Evolutionary conservation across 2,329 filamentous ascomycete species (phyloP).

Genomic region (Cucurbitaria berberidis): DNA sequence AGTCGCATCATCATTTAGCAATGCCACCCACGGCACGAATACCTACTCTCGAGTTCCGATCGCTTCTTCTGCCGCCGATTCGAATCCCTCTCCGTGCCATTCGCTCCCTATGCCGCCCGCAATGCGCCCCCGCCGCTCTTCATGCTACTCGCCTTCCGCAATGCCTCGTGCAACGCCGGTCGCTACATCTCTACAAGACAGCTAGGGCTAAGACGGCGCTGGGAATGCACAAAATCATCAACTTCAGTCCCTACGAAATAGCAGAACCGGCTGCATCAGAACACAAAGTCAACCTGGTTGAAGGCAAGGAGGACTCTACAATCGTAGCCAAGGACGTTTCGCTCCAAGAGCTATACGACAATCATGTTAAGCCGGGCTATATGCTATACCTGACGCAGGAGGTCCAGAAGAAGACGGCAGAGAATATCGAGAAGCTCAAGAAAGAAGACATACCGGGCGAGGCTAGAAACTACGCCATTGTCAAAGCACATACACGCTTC

Average conservation of each 20-base stretch:
- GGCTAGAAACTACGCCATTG: slow-evolving; percentile 17
- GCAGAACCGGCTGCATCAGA: slow-evolving; percentile 10
- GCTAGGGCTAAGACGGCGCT: slow-evolving; percentile 29
- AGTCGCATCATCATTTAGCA: slow-evolving; percentile 2
- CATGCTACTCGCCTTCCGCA: slow-evolving; percentile 9
- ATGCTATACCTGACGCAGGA: slow-evolving; percentile 21
- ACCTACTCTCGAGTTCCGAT: slow-evolving; percentile 23
- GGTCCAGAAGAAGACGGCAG: slow-evolving; percentile 5
- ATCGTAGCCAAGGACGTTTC: slow-evolving; percentile 21
- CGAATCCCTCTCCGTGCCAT: slow-evolving; percentile 17
- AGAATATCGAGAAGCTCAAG: slow-evolving; percentile 4
- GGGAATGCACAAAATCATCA: slow-evolving; percentile 35
- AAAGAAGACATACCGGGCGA: not conserved
- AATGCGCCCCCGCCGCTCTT: slow-evolving; percentile 9
- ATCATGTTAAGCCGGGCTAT: slow-evolving; percentile 27
- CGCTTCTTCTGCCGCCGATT: slow-evolving; percentile 27
- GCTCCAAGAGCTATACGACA: slow-evolving; percentile 25
- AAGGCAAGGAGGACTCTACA: slow-evolving; percentile 1
- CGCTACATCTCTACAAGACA: slow-evolving; percentile 37
- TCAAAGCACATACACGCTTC: slow-evolving; percentile 3
- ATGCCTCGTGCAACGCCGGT: slow-evolving; percentile 28
- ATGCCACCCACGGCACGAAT: slow-evolving; percentile 21
- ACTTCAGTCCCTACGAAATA: slow-evolving; percentile 18
- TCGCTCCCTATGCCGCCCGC: slow-evolving; percentile 17
- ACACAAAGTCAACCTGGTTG: slow-evolving; percentile 29